Conservation (phyloP, 208 protist species). For the Leishmania guyanensis region DNA sequence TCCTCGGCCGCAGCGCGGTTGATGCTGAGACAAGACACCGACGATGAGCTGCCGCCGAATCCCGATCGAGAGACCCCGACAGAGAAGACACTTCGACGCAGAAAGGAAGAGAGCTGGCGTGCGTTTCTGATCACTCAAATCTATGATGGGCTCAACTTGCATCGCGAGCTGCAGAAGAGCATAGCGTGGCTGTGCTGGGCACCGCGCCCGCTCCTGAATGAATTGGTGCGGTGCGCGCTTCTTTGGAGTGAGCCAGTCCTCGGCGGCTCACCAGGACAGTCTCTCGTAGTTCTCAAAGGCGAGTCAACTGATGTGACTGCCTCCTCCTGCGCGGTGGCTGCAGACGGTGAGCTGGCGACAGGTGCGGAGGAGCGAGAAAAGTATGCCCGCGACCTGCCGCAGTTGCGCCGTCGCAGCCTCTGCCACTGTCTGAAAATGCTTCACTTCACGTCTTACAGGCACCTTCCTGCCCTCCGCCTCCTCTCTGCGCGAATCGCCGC, state of each 20-base stretch:
- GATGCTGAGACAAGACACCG: background rate
- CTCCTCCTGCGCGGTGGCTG: background rate
- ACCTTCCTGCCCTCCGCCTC: constrained; percentile 49
- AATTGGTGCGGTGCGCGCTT: constrained; percentile 39
- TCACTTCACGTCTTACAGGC: constrained; percentile 51
- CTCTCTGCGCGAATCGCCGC: constrained; percentile 41
- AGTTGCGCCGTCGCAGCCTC: constrained; percentile 45
- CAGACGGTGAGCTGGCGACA: background rate
- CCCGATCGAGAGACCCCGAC: constrained; percentile 7
- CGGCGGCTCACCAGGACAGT: background rate
- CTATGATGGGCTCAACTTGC: background rate
- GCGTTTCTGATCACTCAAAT: constrained; percentile 12
- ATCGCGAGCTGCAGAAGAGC: constrained; percentile 24
- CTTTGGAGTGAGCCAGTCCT: constrained; percentile 26
- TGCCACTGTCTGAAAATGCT: constrained; percentile 45
- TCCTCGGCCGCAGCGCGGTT: background rate
- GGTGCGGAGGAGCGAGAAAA: background rate
- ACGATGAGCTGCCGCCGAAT: background rate
- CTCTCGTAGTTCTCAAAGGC: background rate
- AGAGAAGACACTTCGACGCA: background rate
- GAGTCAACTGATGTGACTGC: background rate
- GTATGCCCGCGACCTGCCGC: constrained; percentile 12
- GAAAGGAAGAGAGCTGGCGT: constrained; percentile 1
- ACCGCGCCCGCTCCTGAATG: constrained; percentile 59
- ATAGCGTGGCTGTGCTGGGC: constrained; percentile 34